Evolutionary conservation across 2,329 filamentous ascomycete species (phyloP).

Genomic region (Fusarium multiceps): DNA sequence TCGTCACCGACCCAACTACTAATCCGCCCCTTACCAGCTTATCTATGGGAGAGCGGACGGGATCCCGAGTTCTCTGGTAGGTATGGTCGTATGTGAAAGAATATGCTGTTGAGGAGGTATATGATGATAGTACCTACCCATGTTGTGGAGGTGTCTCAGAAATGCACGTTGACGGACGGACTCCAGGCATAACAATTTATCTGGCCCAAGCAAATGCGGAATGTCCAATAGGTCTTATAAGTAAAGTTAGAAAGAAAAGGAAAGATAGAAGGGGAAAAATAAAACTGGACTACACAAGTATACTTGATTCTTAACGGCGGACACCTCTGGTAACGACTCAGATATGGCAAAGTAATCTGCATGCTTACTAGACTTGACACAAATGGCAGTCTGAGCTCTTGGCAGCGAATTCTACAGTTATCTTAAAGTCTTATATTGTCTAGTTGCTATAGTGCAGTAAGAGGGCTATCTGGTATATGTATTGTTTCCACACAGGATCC

Average conservation of each 20-base stretch:
- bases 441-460: background rate
- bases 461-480: background rate
- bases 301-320: background rate
- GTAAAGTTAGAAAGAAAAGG: background rate
- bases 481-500: background rate
- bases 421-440: background rate
- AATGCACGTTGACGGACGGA: background rate
- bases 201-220: background rate
- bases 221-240: background rate
- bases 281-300: background rate
- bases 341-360: background rate
- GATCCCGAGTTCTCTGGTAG: background rate
- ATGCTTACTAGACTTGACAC: background rate
- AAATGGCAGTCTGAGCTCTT: background rate
- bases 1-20: background rate
- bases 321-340: background rate
- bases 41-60: too few species aligned
- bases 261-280: background rate
- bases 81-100: background rate
- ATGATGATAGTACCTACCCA: background rate
- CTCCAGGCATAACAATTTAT: background rate
- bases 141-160: background rate
- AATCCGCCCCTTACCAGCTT: background rate
- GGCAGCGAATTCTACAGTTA: background rate
- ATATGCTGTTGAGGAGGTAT: background rate